phyloP scores from a whole-genome alignment of 2,329 filamentous ascomycete species.

The Cladosporium cucumerinum region DNA sequence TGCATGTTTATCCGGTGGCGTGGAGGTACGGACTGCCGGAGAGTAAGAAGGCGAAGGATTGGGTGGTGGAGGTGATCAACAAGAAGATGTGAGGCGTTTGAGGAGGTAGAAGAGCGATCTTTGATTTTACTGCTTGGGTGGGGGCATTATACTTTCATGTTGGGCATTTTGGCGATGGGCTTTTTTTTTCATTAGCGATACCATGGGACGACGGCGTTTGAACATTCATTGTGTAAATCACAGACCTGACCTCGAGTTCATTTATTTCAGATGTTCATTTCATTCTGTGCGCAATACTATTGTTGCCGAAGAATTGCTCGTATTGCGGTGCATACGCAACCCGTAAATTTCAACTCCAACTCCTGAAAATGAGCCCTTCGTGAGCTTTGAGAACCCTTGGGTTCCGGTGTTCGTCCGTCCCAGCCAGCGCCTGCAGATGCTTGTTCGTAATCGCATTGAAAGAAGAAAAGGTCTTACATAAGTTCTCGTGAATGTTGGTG shows the following conservation, averaged over 20 bases:
- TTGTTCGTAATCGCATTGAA: not conserved
- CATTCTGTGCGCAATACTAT: not conserved
- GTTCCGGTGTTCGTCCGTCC: not conserved
- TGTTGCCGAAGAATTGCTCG: not conserved
- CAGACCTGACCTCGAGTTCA: not conserved
- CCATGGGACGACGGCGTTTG: not conserved
- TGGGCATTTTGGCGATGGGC: not conserved
- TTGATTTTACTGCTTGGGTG: not conserved
- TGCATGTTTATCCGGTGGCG: conserved; percentile 58
- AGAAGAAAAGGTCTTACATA: not conserved
- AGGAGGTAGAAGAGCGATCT: not conserved
- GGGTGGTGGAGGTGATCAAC: conserved; percentile 40
- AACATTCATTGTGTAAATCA: not conserved
- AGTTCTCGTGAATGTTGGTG: not conserved
- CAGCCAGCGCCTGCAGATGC: conserved; percentile 11
- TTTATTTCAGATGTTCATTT: not conserved
- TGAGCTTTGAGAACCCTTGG: not conserved
- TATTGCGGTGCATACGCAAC: not conserved
- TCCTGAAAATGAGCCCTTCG: not conserved
- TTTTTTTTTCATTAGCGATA: not conserved
- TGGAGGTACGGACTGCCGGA: conserved; percentile 49
- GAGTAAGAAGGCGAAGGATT: conserved; percentile 45
- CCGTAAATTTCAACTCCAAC: not conserved
- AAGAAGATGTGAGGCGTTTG: conserved; percentile 16
- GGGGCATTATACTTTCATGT: not conserved